phyloP scores from a whole-genome alignment of 768 basidiomycete genomes.

The Candolleomyces efflorescens region DNA sequence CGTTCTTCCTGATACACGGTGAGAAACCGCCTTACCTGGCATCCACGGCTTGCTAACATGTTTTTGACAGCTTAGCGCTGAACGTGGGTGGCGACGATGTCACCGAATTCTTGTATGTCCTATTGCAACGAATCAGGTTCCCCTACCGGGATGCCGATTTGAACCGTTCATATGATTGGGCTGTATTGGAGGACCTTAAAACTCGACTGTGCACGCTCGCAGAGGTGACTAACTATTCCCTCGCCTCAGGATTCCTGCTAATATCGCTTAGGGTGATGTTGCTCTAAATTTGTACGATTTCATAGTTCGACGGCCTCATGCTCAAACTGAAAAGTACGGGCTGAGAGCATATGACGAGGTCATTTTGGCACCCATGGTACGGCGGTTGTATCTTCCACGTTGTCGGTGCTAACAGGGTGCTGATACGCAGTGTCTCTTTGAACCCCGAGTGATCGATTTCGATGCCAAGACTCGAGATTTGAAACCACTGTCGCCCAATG shows the following conservation, averaged over 20 bases:
- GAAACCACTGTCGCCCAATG: constrained; percentile 48
- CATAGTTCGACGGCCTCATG: constrained; percentile 71
- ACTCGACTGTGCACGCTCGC: constrained; percentile 76
- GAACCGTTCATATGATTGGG: constrained; percentile 78
- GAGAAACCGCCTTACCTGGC: constrained; percentile 9
- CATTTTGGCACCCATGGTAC: constrained; percentile 90
- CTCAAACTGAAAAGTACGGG: constrained; percentile 81
- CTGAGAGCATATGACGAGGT: constrained; percentile 93
- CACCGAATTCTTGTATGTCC: constrained; percentile 79
- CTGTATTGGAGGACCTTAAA: constrained; percentile 89
- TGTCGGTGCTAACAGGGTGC: not conserved
- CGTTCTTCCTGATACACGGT: constrained; percentile 86
- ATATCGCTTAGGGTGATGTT: constrained; percentile 65
- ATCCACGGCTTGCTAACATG: constrained; percentile 5
- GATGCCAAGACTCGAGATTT: constrained; percentile 62
- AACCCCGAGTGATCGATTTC: constrained; percentile 90
- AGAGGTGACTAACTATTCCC: constrained; percentile 54
- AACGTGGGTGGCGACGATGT: constrained; percentile 95
- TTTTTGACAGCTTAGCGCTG: constrained; percentile 56
- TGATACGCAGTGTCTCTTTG: constrained; percentile 73
- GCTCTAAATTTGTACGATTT: constrained; percentile 91
- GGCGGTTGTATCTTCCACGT: not conserved
- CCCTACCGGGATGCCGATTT: constrained; percentile 86
- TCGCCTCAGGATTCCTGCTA: not conserved
- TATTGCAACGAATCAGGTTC: constrained; percentile 77